phyloP scores from a whole-genome alignment of 2,329 filamentous ascomycete species.

The Hirsutella rhossiliensis region DNA sequence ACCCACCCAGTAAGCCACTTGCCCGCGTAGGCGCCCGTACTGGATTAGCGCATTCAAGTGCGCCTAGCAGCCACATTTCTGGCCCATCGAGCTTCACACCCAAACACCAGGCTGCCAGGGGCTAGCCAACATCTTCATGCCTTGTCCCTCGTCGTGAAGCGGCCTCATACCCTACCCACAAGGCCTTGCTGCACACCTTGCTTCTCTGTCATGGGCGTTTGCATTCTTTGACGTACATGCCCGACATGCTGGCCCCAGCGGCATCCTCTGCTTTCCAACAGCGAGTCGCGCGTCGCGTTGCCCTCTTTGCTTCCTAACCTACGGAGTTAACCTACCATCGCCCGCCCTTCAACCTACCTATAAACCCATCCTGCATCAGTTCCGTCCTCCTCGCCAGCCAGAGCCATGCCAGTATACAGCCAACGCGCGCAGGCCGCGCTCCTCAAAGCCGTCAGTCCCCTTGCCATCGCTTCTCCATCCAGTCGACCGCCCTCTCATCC shows the following conservation, averaged over 20 bases:
- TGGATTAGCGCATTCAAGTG: too few relatives aligned
- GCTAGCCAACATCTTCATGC: too few relatives aligned
- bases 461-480: neutral
- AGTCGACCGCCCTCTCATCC: neutral
- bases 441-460: conserved; percentile 37
- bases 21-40: too few relatives aligned
- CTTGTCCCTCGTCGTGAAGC: too few relatives aligned
- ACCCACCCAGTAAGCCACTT: too few relatives aligned
- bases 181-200: neutral
- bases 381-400: neutral
- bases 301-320: neutral
- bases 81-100: too few relatives aligned
- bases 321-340: neutral
- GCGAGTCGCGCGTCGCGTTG: neutral
- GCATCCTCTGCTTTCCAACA: neutral
- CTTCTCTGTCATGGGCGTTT: neutral
- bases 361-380: neutral
- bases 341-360: neutral
- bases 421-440: conserved; percentile 39
- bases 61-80: too few relatives aligned
- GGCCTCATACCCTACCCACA: neutral
- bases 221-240: neutral
- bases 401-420: conserved; percentile 25
- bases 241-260: neutral
- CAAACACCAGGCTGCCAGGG: too few relatives aligned